A percentile compares a stretch with the other conserved stretches of the same genome.
These are phyloP conservation scores for Chrysanthemum lavandulifolium DNA, from an alignment of 129 eudicot genomes.

Conservation along the genomic window DNA sequence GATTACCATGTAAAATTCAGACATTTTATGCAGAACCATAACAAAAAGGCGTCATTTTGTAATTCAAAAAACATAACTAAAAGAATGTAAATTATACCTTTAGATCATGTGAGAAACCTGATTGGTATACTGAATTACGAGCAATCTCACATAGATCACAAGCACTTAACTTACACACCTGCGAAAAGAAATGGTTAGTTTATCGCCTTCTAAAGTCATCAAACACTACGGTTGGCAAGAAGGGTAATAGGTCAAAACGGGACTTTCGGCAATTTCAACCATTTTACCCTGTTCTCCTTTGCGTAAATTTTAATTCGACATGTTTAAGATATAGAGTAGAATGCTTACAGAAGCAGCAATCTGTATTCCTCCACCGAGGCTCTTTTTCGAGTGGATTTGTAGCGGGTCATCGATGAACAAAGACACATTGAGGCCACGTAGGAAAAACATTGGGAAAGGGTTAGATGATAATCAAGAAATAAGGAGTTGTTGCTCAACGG, in stretches of 20 bases:
- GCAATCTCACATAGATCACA: conserved; percentile 99
- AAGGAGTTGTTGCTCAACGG: conserved; percentile 98
- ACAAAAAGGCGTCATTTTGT: neutral
- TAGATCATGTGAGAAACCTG: conserved; percentile 92
- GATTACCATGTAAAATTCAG: conserved; percentile 1
- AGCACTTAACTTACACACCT: conserved; percentile 97
- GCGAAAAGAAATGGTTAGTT: conserved; percentile 14
- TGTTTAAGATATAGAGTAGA: neutral
- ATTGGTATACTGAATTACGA: conserved; percentile 93
- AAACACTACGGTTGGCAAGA: neutral
- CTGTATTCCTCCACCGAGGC: conserved; percentile 97
- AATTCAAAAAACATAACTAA: neutral
- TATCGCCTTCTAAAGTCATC: neutral
- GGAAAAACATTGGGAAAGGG: conserved; percentile 90
- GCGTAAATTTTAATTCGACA: neutral
- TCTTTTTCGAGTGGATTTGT: conserved; percentile 95
- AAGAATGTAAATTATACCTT: conserved; percentile 52
- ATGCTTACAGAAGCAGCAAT: conserved; percentile 97
- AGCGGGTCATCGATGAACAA: conserved; percentile 94
- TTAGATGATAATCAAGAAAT: conserved; percentile 95
- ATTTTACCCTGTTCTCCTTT: neutral
- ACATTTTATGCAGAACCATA: neutral
- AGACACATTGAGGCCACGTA: conserved; percentile 94
- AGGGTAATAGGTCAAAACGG: neutral
- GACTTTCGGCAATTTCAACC: neutral